A percentile compares a stretch with the other conserved stretches of the same genome.
These are phyloP conservation scores for Triglochin maritima DNA, from an alignment of 106 monocot genomes.

Conservation along the genomic window DNA sequence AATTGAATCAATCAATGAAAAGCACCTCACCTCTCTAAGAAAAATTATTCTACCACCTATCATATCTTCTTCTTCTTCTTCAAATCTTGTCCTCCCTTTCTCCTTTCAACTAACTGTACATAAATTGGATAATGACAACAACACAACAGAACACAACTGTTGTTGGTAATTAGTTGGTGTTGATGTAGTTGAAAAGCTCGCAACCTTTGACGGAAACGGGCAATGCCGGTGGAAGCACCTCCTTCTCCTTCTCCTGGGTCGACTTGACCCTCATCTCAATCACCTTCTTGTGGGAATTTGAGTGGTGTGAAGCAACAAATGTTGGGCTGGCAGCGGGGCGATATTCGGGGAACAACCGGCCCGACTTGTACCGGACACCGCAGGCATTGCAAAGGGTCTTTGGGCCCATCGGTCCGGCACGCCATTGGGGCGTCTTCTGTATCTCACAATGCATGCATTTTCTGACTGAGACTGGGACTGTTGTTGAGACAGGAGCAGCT, in stretches of 20 bases:
- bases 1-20: no score
- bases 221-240: background rate
- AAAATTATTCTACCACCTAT: background rate
- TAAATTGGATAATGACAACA: no score
- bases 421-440: slow-evolving; percentile 65
- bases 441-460: slow-evolving; percentile 80
- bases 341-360: slow-evolving; percentile 73
- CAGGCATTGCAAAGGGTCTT: slow-evolving; percentile 85
- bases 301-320: slow-evolving; percentile 55
- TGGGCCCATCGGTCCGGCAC: slow-evolving; percentile 72
- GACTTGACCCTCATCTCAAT: slow-evolving; percentile 68
- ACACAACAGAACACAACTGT: background rate
- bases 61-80: background rate
- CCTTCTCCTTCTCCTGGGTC: slow-evolving; percentile 5
- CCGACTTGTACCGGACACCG: slow-evolving; percentile 74
- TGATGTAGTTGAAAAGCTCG: slow-evolving; percentile 50
- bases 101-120: background rate
- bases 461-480: slow-evolving; percentile 12
- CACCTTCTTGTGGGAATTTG: slow-evolving; percentile 94
- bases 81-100: background rate
- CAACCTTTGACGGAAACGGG: slow-evolving; percentile 27
- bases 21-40: no score
- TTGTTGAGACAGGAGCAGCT: background rate
- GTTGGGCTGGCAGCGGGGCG: slow-evolving; percentile 87
- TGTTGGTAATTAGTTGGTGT: slow-evolving; percentile 8